Conservation (phyloP, 441 rosid species). For the Populus hybrid region DNA sequence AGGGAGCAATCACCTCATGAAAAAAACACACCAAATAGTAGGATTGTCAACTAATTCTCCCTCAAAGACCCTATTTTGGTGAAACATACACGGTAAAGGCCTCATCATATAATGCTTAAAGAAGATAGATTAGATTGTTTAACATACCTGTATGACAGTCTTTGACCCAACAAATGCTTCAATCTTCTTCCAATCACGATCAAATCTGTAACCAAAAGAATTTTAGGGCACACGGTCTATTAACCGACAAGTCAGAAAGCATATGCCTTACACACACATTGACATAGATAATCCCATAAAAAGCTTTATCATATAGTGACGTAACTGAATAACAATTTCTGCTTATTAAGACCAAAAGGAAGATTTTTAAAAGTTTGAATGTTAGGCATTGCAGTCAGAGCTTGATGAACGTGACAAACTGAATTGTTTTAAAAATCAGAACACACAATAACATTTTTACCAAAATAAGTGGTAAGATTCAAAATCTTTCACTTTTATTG, state of each 20-base stretch:
- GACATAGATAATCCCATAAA: background rate
- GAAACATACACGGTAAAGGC: background rate
- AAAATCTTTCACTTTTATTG: background rate
- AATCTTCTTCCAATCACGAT: constrained; percentile 98
- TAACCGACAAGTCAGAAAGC: background rate
- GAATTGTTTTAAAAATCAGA: background rate
- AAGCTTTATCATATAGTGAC: background rate
- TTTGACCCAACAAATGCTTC: constrained; percentile 95
- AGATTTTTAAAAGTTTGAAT: background rate
- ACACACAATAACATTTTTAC: background rate
- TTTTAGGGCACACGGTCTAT: background rate
- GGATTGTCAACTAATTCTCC: background rate
- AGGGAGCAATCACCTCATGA: background rate
- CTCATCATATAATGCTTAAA: background rate
- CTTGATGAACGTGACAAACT: background rate
- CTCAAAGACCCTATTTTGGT: background rate
- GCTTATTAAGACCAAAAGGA: background rate
- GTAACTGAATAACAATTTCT: background rate
- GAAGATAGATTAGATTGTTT: background rate
- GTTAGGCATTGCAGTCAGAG: background rate
- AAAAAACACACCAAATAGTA: background rate
- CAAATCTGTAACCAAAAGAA: constrained; percentile 49
- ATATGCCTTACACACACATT: background rate
- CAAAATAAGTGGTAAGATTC: background rate
- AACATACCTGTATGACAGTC: constrained; percentile 83